Evolutionary conservation across 2,329 filamentous ascomycete species (phyloP), one percentile per base, ranked within the genome.

Genomic region (Paecilomyces variotii): DNA sequence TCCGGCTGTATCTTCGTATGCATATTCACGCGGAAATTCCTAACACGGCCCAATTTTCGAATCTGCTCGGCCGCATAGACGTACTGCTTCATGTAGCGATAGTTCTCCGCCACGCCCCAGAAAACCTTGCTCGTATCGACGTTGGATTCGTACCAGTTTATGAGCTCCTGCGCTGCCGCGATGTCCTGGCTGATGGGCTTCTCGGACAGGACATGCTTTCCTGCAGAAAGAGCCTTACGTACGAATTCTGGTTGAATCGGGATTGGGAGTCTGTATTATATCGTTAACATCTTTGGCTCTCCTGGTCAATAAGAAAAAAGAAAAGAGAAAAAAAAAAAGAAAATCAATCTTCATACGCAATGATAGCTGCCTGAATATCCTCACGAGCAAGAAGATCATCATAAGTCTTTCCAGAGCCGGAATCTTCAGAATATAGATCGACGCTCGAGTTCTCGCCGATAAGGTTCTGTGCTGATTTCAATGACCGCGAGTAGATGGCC

Each of bases 401-500:
- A 28, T 78, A 81, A 2, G 64, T 68, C 57, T 77, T 78, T 4
- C 74, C 78, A 4, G 74, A 59, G 0, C 75, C 74, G 4, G 75
- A 74, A 60, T 85, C 82, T 12, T 83, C 81, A 39, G 82, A 82
- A 70, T 84, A 85, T 55, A 85, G 68, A 30, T 81, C 80, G 12
- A 84, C 70, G 14, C 68, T 66, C 0, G 69, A 62, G 1, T 64
- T 62, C 10, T 59, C 62, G 0, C 72, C 66, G 10, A 70, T 67
- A 10, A 81, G 72, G 2, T 64, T 67, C 59, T 80, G 67, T n/a
- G 82, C 82, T 3, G 82, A 84, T 45, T 78, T 75, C 7, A 81
- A 69, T 5, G 80, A 81, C 53, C 82, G 80, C n/a, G 82, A 85
- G 70, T 83, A 86, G 60, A 85, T 76, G 19, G 83, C 83, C 67